Percentiles rank a stretch among this genome's conserved stretches.
Conservation (phyloP, 306 rosid species). For the Quercus ilex region DNA sequence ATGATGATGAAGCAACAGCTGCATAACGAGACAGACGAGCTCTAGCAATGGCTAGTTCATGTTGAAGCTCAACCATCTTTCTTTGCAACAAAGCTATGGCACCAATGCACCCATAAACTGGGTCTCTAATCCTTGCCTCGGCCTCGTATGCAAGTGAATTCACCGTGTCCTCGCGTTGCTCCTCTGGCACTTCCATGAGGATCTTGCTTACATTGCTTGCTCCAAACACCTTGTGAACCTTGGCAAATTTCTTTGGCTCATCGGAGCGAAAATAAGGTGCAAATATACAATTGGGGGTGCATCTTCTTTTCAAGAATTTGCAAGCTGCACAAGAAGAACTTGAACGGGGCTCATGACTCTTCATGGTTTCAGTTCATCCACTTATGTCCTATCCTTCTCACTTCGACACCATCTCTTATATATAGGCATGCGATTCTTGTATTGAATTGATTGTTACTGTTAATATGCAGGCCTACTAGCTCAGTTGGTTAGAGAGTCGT, state of each 20-base stretch:
- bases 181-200: conserved; percentile 72
- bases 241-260: conserved; percentile 76
- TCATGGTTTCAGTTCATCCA: conserved; percentile 40
- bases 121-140: conserved; percentile 78
- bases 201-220: conserved; percentile 98
- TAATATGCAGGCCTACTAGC: conserved; percentile 18
- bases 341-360: conserved; percentile 72
- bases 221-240: conserved; percentile 92
- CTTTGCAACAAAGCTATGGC: conserved; percentile 68
- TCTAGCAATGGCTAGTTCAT: conserved; percentile 71
- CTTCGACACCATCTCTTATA: conserved; percentile 21
- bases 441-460: background rate
- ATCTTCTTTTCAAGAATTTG: conserved; percentile 76
- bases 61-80: conserved; percentile 73
- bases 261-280: conserved; percentile 83
- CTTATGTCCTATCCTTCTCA: conserved; percentile 24
- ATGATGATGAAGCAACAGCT: conserved; percentile 4
- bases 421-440: conserved; percentile 22
- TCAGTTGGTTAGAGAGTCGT: conserved; percentile 26
- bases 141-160: conserved; percentile 87
- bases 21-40: conserved; percentile 74
- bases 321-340: conserved; percentile 96
- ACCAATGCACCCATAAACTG: conserved; percentile 96
- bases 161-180: conserved; percentile 79
- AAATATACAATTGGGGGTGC: conserved; percentile 75